These are phyloP conservation scores for Pisolithus tinctorius DNA, from an alignment of 768 basidiomycete species.

Conservation along the genomic window DNA sequence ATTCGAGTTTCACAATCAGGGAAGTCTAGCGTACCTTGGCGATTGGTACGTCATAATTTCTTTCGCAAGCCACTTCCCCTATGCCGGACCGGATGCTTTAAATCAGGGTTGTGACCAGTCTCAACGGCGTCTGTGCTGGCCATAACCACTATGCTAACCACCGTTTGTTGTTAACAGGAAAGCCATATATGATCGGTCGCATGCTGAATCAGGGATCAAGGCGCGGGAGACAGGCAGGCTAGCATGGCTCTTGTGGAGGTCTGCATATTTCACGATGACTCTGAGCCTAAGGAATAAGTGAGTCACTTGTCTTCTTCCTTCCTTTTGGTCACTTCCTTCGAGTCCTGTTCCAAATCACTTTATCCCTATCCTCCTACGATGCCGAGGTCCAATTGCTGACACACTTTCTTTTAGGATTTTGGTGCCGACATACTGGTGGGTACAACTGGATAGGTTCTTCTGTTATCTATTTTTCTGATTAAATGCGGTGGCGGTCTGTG, in stretches of 20 bases:
- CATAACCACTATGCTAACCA: not conserved
- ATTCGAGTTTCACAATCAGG: slow-evolving; percentile 68
- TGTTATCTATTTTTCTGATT: not conserved
- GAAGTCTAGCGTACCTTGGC: slow-evolving; percentile 76
- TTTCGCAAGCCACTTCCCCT: not conserved
- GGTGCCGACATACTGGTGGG: slow-evolving; percentile 61
- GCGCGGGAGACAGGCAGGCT: slow-evolving; percentile 58
- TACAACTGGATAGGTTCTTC: not conserved
- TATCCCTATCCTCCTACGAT: not conserved
- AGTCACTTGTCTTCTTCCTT: slow-evolving; percentile 15
- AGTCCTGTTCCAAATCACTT: not conserved
- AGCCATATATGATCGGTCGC: slow-evolving; percentile 68
- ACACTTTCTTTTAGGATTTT: slow-evolving; percentile 39
- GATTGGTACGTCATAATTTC: slow-evolving; percentile 44
- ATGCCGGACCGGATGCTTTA: not conserved
- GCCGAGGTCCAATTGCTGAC: slow-evolving; percentile 1
- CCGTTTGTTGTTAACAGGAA: slow-evolving; percentile 40
- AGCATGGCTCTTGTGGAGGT: slow-evolving; percentile 77
- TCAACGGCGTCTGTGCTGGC: not conserved
- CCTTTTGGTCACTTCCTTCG: not conserved
- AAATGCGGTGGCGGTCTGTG: not conserved
- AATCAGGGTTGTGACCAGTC: not conserved
- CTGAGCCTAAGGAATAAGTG: slow-evolving; percentile 67
- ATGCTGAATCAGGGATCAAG: slow-evolving; percentile 41
- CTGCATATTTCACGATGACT: slow-evolving; percentile 76